Base-by-base conservation (phyloP, 2,329 filamentous ascomycete genomes). In the Xylariomycetidae sp. region DNA sequence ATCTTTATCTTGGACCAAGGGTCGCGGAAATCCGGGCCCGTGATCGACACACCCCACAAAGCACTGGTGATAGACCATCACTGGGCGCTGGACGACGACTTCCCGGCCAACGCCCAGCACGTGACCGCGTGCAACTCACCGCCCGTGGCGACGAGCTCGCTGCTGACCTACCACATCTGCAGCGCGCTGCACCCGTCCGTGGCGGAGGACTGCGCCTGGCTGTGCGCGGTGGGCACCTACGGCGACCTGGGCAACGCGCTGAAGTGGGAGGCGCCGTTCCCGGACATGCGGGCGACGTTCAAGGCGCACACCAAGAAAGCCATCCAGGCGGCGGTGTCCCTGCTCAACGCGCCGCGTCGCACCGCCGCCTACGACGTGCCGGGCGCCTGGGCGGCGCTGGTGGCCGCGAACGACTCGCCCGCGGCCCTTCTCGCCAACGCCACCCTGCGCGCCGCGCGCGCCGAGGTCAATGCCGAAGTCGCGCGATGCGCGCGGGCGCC, bases 1-100 rank as follows among this genome's bases (percentile, higher is more conserved):
- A 65, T 83, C 34, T 76, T 83, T 49, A 66, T 82, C 1, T 61
- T 83, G 4, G 79, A 82, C 43, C 79, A 83, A 51, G 79, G 79
- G 10, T 79, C 76, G 25, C 64, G 72, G 12, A 63, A 61, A 26
- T 69, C 67, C 1, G 66, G 67, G 4, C 67, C 75, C 1, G 54
- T 83, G 9, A 63, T 78, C 15, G 64, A 73, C 22, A 43, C 47
- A 2, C 52, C 63, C 1, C 65, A 73, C 30, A 68, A 63, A 31
- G 68, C 67, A 2, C 55, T 84, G 4, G 58, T 85, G 10, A 76
- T 84, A 38, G 79, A 84, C 46, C 79, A 84, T 39, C 80, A 84
- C 49, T 64, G 73, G 39, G 66, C 70, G n/a, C 37, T 57, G 9
- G 58, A 58, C 4, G 61, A 68, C 7, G 71, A 76, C 26, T 82